Conservation (phyloP, 1,284 basidiomycete genomes). For the Malassezia caprae region DNA sequence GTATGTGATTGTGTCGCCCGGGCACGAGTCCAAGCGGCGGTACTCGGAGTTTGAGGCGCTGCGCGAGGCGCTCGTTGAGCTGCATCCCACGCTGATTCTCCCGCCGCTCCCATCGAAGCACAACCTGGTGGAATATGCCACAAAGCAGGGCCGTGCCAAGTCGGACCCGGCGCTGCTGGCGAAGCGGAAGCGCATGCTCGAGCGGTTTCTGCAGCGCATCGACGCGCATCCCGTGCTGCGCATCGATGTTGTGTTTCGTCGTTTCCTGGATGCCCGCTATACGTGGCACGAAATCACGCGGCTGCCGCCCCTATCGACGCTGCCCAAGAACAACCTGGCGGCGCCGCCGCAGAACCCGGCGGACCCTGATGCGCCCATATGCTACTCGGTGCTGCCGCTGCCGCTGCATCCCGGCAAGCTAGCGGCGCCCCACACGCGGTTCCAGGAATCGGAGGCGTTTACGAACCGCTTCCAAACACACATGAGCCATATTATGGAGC, state of each 20-base stretch:
- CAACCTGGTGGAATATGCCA: conserved; percentile 86
- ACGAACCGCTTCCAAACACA: conserved; percentile 92
- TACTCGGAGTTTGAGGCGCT: conserved; percentile 97
- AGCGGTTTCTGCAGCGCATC: conserved; percentile 83
- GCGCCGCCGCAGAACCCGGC: conserved; percentile 90
- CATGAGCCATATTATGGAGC: conserved; percentile 82
- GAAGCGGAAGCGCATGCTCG: conserved; percentile 81
- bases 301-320: conserved; percentile 66
- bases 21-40: conserved; percentile 65
- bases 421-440: conserved; percentile 53
- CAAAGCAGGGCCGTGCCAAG: conserved; percentile 92
- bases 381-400: conserved; percentile 74
- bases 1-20: conserved; percentile 8
- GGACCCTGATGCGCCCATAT: conserved; percentile 61
- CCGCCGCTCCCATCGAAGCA: conserved; percentile 98
- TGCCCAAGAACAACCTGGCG: conserved; percentile 91
- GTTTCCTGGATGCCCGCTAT: conserved; percentile 87
- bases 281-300: conserved; percentile 59
- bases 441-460: conserved; percentile 89
- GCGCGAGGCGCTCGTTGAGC: conserved; percentile 66
- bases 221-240: conserved; percentile 83
- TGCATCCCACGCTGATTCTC: conserved; percentile 93
- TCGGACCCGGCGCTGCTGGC: conserved; percentile 89
- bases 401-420: conserved; percentile 55
- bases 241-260: conserved; percentile 84